Percentiles rank a stretch among this genome's conserved stretches.
Evolutionary conservation across 176 grass and related monocot genomes (phyloP).

Genomic region (Oryza glaberrima): DNA sequence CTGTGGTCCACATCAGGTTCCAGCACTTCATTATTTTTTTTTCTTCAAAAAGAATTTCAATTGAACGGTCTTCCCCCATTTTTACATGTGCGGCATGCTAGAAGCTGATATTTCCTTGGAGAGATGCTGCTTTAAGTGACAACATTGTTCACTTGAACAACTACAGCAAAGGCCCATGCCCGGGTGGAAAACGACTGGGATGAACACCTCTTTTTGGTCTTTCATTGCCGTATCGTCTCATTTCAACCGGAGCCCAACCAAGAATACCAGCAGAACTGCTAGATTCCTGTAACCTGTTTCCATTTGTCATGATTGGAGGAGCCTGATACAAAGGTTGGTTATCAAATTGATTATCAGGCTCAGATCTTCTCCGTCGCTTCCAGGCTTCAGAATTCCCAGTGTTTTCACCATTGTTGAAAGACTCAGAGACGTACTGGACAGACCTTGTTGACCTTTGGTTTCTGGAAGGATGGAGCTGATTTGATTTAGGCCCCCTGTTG

Average conservation of each 20-base stretch:
- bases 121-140: slow-evolving; percentile 17
- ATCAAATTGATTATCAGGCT: slow-evolving; percentile 58
- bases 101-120: slow-evolving; percentile 37
- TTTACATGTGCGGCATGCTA: background rate
- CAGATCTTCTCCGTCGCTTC: slow-evolving; percentile 85
- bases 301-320: slow-evolving; percentile 60
- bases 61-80: slow-evolving; percentile 23
- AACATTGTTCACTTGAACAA: slow-evolving; percentile 28
- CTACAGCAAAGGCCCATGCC: slow-evolving; percentile 68
- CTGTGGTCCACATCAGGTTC: slow-evolving; percentile 24
- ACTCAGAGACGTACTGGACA: slow-evolving; percentile 59
- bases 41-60: slow-evolving; percentile 45
- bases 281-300: slow-evolving; percentile 61
- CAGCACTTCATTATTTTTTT: slow-evolving; percentile 40
- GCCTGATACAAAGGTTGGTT: slow-evolving; percentile 50
- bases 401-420: slow-evolving; percentile 66
- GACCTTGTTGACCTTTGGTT: slow-evolving; percentile 75
- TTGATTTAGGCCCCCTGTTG: slow-evolving; percentile 51
- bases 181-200: slow-evolving; percentile 59
- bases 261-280: slow-evolving; percentile 90
- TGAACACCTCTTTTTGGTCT: slow-evolving; percentile 68
- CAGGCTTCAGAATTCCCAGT: slow-evolving; percentile 83
- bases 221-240: slow-evolving; percentile 81
- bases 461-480: slow-evolving; percentile 66
- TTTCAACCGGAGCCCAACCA: slow-evolving; percentile 79